Evolutionary conservation across 1,139 yeast species (phyloP), one percentile per base, ranked within the genome.

Genomic region (Tardiomyces blankii): DNA sequence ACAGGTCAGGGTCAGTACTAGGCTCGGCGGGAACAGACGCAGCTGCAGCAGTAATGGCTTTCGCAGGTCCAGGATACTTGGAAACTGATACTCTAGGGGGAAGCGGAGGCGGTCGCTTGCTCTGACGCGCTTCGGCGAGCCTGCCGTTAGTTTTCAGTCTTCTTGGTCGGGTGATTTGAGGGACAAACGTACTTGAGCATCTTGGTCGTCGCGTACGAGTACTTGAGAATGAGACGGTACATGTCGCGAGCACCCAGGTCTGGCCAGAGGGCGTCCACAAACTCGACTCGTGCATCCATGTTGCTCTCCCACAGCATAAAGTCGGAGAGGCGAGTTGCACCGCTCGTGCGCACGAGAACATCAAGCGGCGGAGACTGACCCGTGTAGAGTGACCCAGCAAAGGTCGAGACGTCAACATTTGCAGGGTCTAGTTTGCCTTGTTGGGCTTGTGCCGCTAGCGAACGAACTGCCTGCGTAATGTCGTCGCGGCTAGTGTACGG

Each of bases 401-500:
- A 63, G 18, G 67, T 54, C 2, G 64, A 54, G 51, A 78, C 75
- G 44, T 72, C 72, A 19, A 82, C 68, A 33, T 62, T 53, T 53
- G 62, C 54, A 0, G 57, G 53, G 9, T 51, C 53, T 7, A 61
- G 46, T 13, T 61, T 59, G 11, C 62, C 61, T 14, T 55, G 47
- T 35, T 56, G 58, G n/a, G 64, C 66, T 41, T 68, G 64, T 14
- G 61, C 58, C 12, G 83, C 81, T 5, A 78, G 69, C 14, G 62
- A 58, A 50, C 73, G 71, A 44, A 89, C 75, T 30, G 93, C 76
- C 47, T 77, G 77, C 1, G 91, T 74, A 50, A 91, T 86, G 61
- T 91, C 98, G 61, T 89, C 93, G 54, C 97, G 73, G 18, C 96
- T 80, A 0, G 98, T 91, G 66, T 91, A 91, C 1, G 97, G 96